Evolutionary conservation across 345 rosid genomes (phyloP).

Genomic region (Arabidopsis suecica): DNA sequence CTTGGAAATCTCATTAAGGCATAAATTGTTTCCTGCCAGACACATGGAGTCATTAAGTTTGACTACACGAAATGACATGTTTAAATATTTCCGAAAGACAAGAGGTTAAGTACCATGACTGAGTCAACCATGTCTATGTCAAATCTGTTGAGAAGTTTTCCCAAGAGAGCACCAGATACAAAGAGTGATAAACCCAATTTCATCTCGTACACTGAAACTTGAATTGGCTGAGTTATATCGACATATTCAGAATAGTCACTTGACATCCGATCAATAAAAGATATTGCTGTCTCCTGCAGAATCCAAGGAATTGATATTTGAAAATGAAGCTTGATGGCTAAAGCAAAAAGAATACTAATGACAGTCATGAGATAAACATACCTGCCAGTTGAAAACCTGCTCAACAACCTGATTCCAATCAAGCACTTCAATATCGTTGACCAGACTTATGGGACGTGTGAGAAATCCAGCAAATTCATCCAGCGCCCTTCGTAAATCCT

Average conservation of each 20-base stretch:
- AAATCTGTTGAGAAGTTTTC: slow-evolving; percentile 47
- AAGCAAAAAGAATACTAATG: slow-evolving; percentile 6
- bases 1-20: slow-evolving; percentile 88
- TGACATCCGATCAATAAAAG: slow-evolving; percentile 66
- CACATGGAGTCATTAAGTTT: slow-evolving; percentile 34
- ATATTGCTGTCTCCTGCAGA: slow-evolving; percentile 73
- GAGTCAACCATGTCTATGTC: slow-evolving; percentile 56
- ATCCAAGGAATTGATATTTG: slow-evolving; percentile 36
- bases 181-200: slow-evolving; percentile 79
- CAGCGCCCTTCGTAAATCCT: slow-evolving; percentile 64
- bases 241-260: slow-evolving; percentile 65
- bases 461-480: slow-evolving; percentile 64
- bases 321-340: slow-evolving; percentile 9
- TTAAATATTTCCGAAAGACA: slow-evolving; percentile 27
- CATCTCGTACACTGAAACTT: slow-evolving; percentile 92
- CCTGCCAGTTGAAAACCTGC: slow-evolving; percentile 86
- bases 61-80: slow-evolving; percentile 18
- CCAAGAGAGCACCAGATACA: slow-evolving; percentile 56
- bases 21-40: slow-evolving; percentile 68
- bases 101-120: slow-evolving; percentile 58
- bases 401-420: slow-evolving; percentile 60
- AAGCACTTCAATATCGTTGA: slow-evolving; percentile 47
- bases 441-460: slow-evolving; percentile 50
- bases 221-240: slow-evolving; percentile 86
- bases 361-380: slow-evolving; percentile 36